phyloP scores from a whole-genome alignment of 2,329 filamentous ascomycete genomes.

The Ceratocystis alfenasii region DNA sequence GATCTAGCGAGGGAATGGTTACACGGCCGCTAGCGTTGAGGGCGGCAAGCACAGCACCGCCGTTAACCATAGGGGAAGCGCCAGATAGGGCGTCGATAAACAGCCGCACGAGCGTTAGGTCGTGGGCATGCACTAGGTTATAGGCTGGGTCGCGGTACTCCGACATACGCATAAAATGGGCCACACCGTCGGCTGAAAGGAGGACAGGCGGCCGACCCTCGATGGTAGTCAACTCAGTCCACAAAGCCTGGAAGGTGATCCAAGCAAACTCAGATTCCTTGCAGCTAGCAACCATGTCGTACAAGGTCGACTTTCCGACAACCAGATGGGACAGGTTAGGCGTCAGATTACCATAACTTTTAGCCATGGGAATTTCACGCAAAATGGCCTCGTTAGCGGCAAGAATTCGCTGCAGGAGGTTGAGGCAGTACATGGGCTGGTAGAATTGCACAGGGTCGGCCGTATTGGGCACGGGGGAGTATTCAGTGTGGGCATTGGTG shows the following conservation, averaged over 20 bases:
- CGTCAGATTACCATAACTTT: slow-evolving; percentile 35
- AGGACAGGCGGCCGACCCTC: slow-evolving; percentile 49
- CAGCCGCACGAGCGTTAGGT: slow-evolving; percentile 62
- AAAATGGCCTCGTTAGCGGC: slow-evolving; percentile 61
- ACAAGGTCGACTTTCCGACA: slow-evolving; percentile 52
- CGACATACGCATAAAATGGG: slow-evolving; percentile 67
- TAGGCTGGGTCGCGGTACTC: slow-evolving; percentile 62
- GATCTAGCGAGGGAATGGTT: slow-evolving; percentile 52
- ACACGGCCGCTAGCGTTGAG: slow-evolving; percentile 61
- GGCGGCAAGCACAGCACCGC: slow-evolving; percentile 65
- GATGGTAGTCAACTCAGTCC: slow-evolving; percentile 57
- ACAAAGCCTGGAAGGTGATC: slow-evolving; percentile 68
- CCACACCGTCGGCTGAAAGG: slow-evolving; percentile 64
- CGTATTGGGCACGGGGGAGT: slow-evolving; percentile 53
- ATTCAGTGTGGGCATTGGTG: slow-evolving; percentile 68
- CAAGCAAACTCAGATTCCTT: slow-evolving; percentile 67
- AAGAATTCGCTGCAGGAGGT: slow-evolving; percentile 59
- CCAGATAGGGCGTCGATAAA: slow-evolving; percentile 64
- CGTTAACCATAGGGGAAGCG: slow-evolving; percentile 48
- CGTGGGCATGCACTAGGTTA: slow-evolving; percentile 71
- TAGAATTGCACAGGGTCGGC: slow-evolving; percentile 48
- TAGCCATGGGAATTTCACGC: slow-evolving; percentile 35
- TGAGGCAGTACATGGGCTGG: slow-evolving; percentile 66
- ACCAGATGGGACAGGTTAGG: slow-evolving; percentile 40
- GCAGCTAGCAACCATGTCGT: slow-evolving; percentile 56